Conservation (phyloP, 768 basidiomycete species). For the Podaxis mareebaensis region DNA sequence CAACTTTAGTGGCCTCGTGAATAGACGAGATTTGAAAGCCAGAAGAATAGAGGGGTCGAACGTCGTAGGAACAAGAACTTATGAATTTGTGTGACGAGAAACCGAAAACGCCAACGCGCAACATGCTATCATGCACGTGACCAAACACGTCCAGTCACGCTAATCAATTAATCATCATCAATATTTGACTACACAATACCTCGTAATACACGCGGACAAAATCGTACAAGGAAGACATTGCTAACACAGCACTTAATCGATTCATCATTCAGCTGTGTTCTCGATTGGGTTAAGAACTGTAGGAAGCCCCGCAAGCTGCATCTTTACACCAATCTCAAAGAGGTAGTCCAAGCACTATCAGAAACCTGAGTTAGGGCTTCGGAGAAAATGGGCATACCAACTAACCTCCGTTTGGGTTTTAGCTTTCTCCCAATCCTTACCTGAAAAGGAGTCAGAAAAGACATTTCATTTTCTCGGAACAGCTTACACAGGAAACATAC, state of each 20-base stretch:
- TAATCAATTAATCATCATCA: background rate
- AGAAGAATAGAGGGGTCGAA: background rate
- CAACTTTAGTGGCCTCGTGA: background rate
- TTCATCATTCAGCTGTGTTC: background rate
- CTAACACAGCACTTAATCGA: background rate
- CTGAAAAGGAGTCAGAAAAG: slow-evolving; percentile 29
- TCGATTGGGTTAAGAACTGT: slow-evolving; percentile 36
- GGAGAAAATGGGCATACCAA: background rate
- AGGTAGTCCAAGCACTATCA: slow-evolving; percentile 84
- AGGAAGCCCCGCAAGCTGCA: slow-evolving; percentile 64
- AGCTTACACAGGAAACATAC: slow-evolving; percentile 30
- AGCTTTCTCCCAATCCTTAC: slow-evolving; percentile 80
- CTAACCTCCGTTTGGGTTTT: slow-evolving; percentile 83
- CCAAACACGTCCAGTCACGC: background rate
- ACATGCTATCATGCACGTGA: background rate
- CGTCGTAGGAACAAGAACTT: background rate
- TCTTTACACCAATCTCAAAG: slow-evolving; percentile 85
- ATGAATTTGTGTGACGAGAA: background rate
- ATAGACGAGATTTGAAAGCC: background rate
- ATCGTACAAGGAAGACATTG: no score
- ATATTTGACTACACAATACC: no score
- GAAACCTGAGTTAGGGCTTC: background rate
- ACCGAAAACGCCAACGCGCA: background rate
- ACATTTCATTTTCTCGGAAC: background rate
- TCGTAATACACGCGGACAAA: no score